These are phyloP conservation scores for Penicillium diatomitis DNA, from an alignment of 495 filamentous ascomycete genomes.

Conservation along the genomic window DNA sequence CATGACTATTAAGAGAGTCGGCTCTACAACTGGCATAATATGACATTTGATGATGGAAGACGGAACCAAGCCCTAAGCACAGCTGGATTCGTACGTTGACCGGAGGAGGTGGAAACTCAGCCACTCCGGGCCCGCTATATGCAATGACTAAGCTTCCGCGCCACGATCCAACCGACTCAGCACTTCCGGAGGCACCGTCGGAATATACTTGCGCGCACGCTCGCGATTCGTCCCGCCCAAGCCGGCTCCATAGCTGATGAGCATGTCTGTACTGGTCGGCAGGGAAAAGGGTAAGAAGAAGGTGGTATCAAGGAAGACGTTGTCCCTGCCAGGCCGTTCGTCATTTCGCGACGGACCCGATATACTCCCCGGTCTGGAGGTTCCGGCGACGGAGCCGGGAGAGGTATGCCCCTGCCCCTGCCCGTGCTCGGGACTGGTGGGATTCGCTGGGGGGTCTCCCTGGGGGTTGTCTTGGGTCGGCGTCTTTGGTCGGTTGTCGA, in stretches of 20 bases:
- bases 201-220: conserved; percentile 90
- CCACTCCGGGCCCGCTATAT: too few relatives aligned
- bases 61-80: too few relatives aligned
- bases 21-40: too few relatives aligned
- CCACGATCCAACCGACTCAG: conserved; percentile 75
- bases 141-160: background rate
- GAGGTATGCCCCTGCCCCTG: conserved; percentile 13
- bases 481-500: conserved; percentile 33
- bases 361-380: conserved; percentile 18
- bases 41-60: too few relatives aligned
- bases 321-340: conserved; percentile 36
- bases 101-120: too few relatives aligned
- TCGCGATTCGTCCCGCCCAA: conserved; percentile 90
- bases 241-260: conserved; percentile 88
- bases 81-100: too few relatives aligned
- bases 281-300: conserved; percentile 91
- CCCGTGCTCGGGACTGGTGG: conserved; percentile 18
- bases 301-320: conserved; percentile 73
- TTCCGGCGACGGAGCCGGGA: conserved; percentile 16
- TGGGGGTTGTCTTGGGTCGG: conserved; percentile 37
- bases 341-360: conserved; percentile 10
- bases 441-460: background rate
- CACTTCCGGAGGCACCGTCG: conserved; percentile 89
- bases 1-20: too few relatives aligned
- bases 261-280: conserved; percentile 94